Evolutionary conservation across 2,329 filamentous ascomycete species (phyloP), one percentile per base, ranked within the genome.

Genomic region (Ceratocystis cacaofunesta): DNA sequence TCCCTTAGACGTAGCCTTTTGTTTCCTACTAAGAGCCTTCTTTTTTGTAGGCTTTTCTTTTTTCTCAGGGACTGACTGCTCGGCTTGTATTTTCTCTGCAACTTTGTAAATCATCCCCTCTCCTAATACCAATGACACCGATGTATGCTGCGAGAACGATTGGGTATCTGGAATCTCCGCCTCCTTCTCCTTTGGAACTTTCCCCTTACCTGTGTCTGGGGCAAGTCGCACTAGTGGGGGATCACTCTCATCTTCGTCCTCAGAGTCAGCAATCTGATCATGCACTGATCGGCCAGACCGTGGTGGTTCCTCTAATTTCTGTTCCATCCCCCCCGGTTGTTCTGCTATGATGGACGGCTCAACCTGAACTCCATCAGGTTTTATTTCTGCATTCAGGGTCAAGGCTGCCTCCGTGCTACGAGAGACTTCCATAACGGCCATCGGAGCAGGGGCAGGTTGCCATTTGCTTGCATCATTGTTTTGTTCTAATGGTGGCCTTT

Each of bases 131-230:
- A 19, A 44, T 61, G 25, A 8, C 43, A 17, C 25, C 8, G 36
- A 17, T 22, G 10, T 5, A n/a, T 46, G 43, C 25, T 44, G 28
- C 3, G 55, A 66, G 44, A 66, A 62, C 19, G 61, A 57, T 75
- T 68, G 71, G 75, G 44, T 61, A 68, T 63, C 57, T 71, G 70
- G 28, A 61, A 62, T 32, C 66, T 66, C 28, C 67, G 67, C 43
- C 28, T 8, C 43, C 25, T 25, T 19, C 28, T 8, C 43, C 25
- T 25, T 19, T 15, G 28, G n/a, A 22, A 5, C 10, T 15, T 44
- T 63, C 3, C 19, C 19, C 55, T 44, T 2, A 6, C 2, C 32
- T 4, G 15, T 17, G 44, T 30, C 25, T 10, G 43, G 28, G 15
- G 30, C 30, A 32, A 61, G 41, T 17, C n/a, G 28, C 17, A 5